Conservation (phyloP, 139 green algal genomes). For the Chlamydomonas schloesseri region DNA sequence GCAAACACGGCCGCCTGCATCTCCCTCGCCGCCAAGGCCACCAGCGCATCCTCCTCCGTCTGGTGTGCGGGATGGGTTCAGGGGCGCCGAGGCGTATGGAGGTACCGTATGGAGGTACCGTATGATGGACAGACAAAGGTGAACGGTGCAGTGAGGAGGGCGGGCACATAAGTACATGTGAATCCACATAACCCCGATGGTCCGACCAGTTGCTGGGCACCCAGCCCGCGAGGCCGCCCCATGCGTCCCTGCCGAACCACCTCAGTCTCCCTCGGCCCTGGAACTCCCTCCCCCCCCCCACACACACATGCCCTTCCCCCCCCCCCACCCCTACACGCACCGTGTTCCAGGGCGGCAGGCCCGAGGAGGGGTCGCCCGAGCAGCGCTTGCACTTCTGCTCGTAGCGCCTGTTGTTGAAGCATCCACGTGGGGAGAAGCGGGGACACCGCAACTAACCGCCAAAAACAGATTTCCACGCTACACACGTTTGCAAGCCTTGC, state of each 20-base stretch:
- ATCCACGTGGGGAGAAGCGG: too few relatives aligned
- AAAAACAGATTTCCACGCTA: neutral
- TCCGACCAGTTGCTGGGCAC: too few relatives aligned
- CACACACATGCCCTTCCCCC: too few relatives aligned
- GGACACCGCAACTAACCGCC: neutral
- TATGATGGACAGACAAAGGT: neutral
- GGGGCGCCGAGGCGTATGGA: too few relatives aligned
- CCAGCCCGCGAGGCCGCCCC: neutral
- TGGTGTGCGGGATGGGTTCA: neutral
- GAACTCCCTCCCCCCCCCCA: too few relatives aligned
- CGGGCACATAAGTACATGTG: neutral
- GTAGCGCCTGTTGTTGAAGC: conserved; percentile 1
- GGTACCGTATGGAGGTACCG: neutral
- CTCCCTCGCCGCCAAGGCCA: neutral
- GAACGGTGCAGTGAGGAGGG: neutral
- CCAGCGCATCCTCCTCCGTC: conserved; percentile 22
- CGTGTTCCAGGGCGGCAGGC: conserved; percentile 18
- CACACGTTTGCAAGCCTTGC: neutral
- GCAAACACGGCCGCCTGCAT: conserved; percentile 26
- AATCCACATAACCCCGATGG: neutral
- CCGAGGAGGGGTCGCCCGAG: neutral
- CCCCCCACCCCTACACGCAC: neutral
- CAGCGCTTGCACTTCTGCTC: conserved; percentile 41
- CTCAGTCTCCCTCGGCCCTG: too few relatives aligned
- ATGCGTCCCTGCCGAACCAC: neutral